Percentiles rank a stretch among this genome's conserved stretches.
Conservation (phyloP, 176 grass and related monocot species). For the Avena eriantha region DNA sequence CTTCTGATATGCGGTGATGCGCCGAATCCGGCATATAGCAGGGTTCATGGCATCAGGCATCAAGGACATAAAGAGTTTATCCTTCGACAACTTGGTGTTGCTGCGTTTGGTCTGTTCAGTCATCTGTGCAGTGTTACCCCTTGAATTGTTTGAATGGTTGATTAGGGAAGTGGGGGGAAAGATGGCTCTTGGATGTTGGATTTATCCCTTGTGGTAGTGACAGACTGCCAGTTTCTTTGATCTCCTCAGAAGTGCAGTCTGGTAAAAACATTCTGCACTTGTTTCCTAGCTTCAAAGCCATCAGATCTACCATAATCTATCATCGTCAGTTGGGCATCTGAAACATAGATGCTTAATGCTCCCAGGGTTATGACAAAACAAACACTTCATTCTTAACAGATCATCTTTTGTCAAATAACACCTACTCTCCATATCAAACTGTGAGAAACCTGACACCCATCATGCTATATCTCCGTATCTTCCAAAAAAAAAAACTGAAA, state of each 20-base stretch:
- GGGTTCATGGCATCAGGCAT: constrained; percentile 4
- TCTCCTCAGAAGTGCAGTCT: no score
- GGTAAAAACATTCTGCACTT: no score
- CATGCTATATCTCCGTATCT: constrained; percentile 4
- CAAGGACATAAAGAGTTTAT: constrained; percentile 9
- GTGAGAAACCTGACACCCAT: background rate
- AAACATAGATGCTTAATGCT: background rate
- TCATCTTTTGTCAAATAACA: background rate
- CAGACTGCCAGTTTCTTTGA: no score
- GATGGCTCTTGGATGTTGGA: background rate
- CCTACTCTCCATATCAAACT: background rate
- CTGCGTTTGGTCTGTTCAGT: background rate
- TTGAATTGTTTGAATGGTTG: background rate
- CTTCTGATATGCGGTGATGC: background rate
- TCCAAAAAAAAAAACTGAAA: background rate
- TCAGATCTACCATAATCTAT: background rate
- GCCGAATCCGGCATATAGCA: constrained; percentile 18
- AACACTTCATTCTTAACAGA: background rate
- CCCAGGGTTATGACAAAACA: background rate
- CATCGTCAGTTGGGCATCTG: constrained; percentile 1
- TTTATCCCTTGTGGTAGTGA: background rate
- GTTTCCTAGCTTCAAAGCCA: background rate
- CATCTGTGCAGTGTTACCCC: background rate
- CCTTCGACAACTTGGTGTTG: background rate
- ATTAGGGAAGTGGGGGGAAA: background rate